phyloP scores from a whole-genome alignment of 2,329 filamentous ascomycete genomes.

The Monosporascus sp. region DNA sequence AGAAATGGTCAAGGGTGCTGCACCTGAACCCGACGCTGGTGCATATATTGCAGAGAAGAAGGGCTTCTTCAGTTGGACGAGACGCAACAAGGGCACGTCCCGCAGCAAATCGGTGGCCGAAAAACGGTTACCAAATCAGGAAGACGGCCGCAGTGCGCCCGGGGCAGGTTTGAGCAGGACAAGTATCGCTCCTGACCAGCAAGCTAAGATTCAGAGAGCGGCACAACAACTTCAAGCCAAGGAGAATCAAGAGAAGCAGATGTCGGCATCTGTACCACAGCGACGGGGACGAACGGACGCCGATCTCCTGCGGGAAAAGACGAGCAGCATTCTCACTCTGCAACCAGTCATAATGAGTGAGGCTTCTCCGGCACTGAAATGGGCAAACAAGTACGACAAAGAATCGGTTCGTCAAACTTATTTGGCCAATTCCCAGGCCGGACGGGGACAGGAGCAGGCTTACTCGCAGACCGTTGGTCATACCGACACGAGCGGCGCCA shows the following conservation, averaged over 20 bases:
- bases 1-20: slow-evolving; percentile 91
- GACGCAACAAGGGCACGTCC: slow-evolving; percentile 55
- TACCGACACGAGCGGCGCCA: slow-evolving; percentile 16
- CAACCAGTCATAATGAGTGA: slow-evolving; percentile 81
- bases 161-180: slow-evolving; percentile 60
- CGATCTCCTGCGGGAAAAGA: slow-evolving; percentile 62
- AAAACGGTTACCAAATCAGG: slow-evolving; percentile 51
- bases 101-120: slow-evolving; percentile 66
- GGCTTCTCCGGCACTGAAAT: slow-evolving; percentile 91
- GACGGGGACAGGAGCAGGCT: slow-evolving; percentile 55
- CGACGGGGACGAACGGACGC: slow-evolving; percentile 52
- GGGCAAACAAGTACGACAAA: slow-evolving; percentile 94
- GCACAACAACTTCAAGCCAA: slow-evolving; percentile 76
- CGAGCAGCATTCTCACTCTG: slow-evolving; percentile 82
- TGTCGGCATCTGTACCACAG: slow-evolving; percentile 32
- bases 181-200: slow-evolving; percentile 84
- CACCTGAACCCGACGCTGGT: slow-evolving; percentile 74
- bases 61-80: slow-evolving; percentile 83
- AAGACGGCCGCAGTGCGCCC: slow-evolving; percentile 35
- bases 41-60: slow-evolving; percentile 96
- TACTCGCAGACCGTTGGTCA: slow-evolving; percentile 38
- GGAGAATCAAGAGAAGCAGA: slow-evolving; percentile 47
- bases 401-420: slow-evolving; percentile 82
- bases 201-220: slow-evolving; percentile 87
- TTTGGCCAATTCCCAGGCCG: slow-evolving; percentile 66